Evolutionary conservation across 108 stramenopile species (phyloP), one percentile per base, ranked within the genome.

Genomic region (Cylindrotheca fusiformis): DNA sequence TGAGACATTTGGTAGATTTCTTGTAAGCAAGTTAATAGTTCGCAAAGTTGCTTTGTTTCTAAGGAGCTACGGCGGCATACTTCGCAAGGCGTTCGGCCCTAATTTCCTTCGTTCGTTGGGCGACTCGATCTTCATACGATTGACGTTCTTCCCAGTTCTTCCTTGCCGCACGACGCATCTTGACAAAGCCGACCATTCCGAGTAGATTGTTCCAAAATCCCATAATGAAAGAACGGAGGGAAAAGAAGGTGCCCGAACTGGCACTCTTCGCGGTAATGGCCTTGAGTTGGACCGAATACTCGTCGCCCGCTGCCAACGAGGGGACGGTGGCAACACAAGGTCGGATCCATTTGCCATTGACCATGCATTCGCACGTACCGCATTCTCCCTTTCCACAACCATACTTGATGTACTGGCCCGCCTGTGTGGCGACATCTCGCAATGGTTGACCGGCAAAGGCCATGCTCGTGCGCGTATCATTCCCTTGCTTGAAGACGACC

Each of bases 361-460:
- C 74, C 65, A 82, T 70, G 52, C 78, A 67, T 61, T 91, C 90
- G 62, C 95, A 95, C 22, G 91, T 93, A 26, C 95, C 95, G 60
- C 95, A 95, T 72, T 95, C 95, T 18, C 95, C 95, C 62, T 96
- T 96, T 19, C 90, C 90, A 63, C 95, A 96, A 48, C 88, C 88
- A 69, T 96, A 96, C 61, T 87, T 83, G 65, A 96, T 92, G 71
- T 72, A 90, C 78, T 94, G 93, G 33, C 84, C 89, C 4, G 93
- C 93, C 70, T 94, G 88, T 12, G 84, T 73, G 10, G 93, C 93
- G 6, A 94, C 87, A 63, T 87, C 85, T 6, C 82, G 82, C 8
- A 91, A 48, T 1, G 87, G 72, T 51, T 88, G 83, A 47, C 93
- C 93, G 20, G 84, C 77, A 49, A 77, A 61, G n/a, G 89, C 93